Conservation (phyloP, 2,329 filamentous ascomycete genomes). For the Boeremia lycopersici region DNA sequence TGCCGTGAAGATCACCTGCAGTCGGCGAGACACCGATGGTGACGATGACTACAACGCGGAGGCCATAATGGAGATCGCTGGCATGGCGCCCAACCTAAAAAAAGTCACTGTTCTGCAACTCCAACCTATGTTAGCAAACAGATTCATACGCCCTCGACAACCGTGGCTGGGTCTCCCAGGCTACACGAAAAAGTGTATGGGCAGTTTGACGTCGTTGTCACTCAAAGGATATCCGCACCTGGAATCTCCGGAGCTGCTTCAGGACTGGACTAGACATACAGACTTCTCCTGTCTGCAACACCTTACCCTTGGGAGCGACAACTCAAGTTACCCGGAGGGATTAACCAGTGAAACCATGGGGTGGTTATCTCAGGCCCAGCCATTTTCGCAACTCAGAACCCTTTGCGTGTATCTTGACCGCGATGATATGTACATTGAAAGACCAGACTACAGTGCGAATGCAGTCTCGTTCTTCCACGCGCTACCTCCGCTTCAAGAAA, state of each 20-base stretch:
- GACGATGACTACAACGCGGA: not conserved
- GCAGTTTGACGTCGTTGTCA: constrained; percentile 23
- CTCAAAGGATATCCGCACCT: constrained; percentile 15
- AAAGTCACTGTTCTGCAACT: constrained; percentile 17
- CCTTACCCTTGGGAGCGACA: constrained; percentile 19
- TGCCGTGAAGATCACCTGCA: not conserved
- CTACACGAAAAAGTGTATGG: constrained; percentile 9
- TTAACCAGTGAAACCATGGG: constrained; percentile 26
- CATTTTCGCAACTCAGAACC: constrained; percentile 9
- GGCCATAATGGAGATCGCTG: constrained; percentile 5
- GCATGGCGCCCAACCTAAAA: constrained; percentile 29
- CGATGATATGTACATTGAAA: constrained; percentile 20
- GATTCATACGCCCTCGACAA: not conserved
- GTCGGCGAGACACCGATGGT: not conserved
- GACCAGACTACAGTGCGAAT: constrained; percentile 24
- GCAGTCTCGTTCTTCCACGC: constrained; percentile 25
- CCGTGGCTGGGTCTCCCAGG: constrained; percentile 27
- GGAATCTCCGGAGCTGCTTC: constrained; percentile 5
- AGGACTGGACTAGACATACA: constrained; percentile 24
- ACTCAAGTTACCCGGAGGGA: not conserved
- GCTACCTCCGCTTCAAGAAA: constrained; percentile 23
- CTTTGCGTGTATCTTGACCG: not conserved
- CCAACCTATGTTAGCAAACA: not conserved
- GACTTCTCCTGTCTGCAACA: constrained; percentile 26
- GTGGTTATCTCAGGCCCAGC: constrained; percentile 18